Evolutionary conservation across 1,139 yeast genomes (phyloP), one percentile per base, ranked within the genome.

Genomic region (Kodamaea fungicola): DNA sequence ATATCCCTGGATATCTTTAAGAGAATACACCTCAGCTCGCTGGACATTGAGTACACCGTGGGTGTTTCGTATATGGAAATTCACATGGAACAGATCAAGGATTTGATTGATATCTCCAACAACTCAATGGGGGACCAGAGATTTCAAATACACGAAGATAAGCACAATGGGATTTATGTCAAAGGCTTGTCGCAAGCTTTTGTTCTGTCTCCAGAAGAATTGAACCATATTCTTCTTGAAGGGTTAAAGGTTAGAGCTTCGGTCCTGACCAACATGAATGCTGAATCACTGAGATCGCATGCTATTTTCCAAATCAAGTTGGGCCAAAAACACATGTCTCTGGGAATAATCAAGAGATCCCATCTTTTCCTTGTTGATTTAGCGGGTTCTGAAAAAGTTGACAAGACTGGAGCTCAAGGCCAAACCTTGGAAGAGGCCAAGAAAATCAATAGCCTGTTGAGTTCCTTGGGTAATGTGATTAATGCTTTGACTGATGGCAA

Each of bases 331-430:
- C 72, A 73, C 45, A 47, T 71, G n/a, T 60, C 58, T 8, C 71
- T 76, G 21, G 87, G 83, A 2, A 67, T 76, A 8, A 67, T 75
- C 30, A 85, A 81, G 52, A 70, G 75, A 31, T 82, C 89, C n/a
- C 79, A 72, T 43, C 67, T 89, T 39, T 85, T 82, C 51, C 62
- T 89, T 35, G 94, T 88, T 8, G 97, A 89, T 62, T 68, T 89
- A 45, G 96, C 96, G 0, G 96, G 96, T 3, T 81, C 92, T 30
- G 96, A 89, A 59, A 86, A 85, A 55, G 80, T 86, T n/a, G 81
- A 80, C 39, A 85, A 82, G 49, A 80, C 95, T 0, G 92, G 94
- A 3, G 94, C 89, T 1, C 62, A 77, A 2, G 94, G 92, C 1
- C 81, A 80, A 45, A 73, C 83, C 1, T 63, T 86, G 12, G 90